These are phyloP conservation scores for Penium margaritaceum DNA, from an alignment of 139 green algal species.

Conservation along the genomic window DNA sequence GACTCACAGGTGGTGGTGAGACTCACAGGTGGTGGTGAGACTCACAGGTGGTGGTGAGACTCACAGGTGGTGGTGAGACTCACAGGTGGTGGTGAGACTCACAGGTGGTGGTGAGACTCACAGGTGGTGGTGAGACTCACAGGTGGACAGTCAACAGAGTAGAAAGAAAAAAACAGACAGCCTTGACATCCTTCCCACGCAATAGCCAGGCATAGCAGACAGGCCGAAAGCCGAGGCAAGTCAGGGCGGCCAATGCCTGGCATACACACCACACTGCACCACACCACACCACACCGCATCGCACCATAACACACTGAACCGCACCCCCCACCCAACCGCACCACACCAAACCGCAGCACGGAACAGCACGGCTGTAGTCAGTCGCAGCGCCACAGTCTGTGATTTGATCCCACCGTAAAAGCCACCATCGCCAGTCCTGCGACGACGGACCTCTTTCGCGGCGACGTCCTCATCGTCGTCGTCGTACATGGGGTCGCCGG, in stretches of 20 bases:
- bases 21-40: too few species aligned
- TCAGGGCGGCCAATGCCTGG: too few species aligned
- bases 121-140: background rate
- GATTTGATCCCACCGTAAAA: background rate
- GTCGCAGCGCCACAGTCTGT: background rate
- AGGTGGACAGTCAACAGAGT: background rate
- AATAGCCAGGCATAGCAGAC: background rate
- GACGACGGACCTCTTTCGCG: background rate
- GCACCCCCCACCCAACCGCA: background rate
- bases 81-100: background rate
- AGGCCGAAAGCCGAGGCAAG: background rate
- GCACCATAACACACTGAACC: background rate
- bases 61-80: background rate
- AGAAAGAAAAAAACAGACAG: background rate
- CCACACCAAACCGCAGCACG: background rate
- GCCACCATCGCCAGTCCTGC: background rate
- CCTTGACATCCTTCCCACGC: too few species aligned
- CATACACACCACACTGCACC: background rate
- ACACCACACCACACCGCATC: background rate
- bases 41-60: background rate
- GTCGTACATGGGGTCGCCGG: constrained; percentile 41
- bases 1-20: too few species aligned
- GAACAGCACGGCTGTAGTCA: background rate
- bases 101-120: background rate
- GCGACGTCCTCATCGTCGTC: constrained; percentile 20